Evolutionary conservation across 1,284 basidiomycete species (phyloP).

Genomic region (Cryptococcus sp.): DNA sequence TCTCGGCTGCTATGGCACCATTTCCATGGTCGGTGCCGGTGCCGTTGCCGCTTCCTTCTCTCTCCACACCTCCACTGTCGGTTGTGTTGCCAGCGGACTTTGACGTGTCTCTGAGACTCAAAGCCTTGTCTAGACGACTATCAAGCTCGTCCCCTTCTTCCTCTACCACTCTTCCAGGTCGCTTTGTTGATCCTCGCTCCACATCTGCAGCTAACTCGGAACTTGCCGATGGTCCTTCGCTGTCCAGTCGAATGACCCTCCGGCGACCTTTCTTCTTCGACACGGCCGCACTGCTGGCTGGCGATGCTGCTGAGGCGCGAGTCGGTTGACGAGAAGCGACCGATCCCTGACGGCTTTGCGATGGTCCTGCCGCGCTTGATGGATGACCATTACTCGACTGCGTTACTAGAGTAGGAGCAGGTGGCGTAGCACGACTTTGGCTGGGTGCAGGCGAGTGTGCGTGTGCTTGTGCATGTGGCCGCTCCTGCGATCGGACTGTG

Average conservation of each 20-base stretch:
- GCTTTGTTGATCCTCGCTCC: conserved; percentile 8
- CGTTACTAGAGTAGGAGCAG: background rate
- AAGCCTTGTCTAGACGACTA: conserved; percentile 12
- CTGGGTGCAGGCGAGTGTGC: background rate
- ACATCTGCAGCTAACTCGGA: background rate
- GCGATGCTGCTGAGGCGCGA: conserved; percentile 1
- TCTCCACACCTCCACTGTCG: conserved; percentile 8
- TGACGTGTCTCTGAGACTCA: no score
- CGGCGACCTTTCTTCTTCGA: conserved; percentile 24
- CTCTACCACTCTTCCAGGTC: conserved; percentile 7
- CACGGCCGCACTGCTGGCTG: conserved; percentile 12
- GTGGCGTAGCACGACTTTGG: background rate
- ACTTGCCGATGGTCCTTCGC: background rate
- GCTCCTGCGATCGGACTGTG: background rate
- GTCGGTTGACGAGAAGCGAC: conserved; percentile 2
- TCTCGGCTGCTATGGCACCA: background rate
- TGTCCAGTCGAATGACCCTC: conserved; percentile 36
- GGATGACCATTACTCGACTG: background rate
- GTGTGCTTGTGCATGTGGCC: background rate
- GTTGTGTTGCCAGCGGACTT: background rate
- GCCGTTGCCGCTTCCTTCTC: background rate
- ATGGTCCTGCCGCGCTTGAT: background rate
- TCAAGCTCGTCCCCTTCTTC: conserved; percentile 12
- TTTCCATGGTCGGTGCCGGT: background rate
- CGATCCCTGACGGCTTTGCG: conserved; percentile 1